Percentiles rank a stretch among this genome's conserved stretches.
These are phyloP conservation scores for Sporothrix humicola DNA, from an alignment of 2,329 filamentous ascomycete species.

Conservation along the genomic window DNA sequence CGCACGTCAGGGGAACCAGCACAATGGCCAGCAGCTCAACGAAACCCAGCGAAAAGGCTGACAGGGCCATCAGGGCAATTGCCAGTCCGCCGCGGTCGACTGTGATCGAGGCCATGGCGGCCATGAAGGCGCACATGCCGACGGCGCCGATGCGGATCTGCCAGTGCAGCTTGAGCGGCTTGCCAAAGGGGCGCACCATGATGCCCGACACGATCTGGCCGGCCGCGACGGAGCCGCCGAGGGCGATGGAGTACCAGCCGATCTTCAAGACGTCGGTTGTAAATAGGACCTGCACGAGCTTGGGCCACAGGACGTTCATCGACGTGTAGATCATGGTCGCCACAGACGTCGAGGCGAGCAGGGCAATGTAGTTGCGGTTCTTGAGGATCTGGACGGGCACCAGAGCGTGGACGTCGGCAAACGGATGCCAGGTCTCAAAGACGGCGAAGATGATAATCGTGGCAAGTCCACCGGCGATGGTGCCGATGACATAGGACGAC, in stretches of 20 bases:
- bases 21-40: slow-evolving; percentile 30
- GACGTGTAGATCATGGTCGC: slow-evolving; percentile 32
- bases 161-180: slow-evolving; percentile 23
- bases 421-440: slow-evolving; percentile 39
- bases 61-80: slow-evolving; percentile 29
- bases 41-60: slow-evolving; percentile 27
- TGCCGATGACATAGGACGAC: slow-evolving; percentile 42
- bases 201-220: slow-evolving; percentile 29
- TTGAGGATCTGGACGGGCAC: slow-evolving; percentile 47
- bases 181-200: slow-evolving; percentile 10
- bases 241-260: slow-evolving; percentile 24
- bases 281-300: slow-evolving; percentile 44
- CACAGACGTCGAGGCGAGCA: slow-evolving; percentile 44
- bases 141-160: slow-evolving; percentile 42
- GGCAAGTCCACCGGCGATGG: slow-evolving; percentile 41
- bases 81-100: slow-evolving; percentile 7
- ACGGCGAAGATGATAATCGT: slow-evolving; percentile 40
- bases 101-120: slow-evolving; percentile 8
- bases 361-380: slow-evolving; percentile 43
- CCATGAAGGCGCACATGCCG: slow-evolving; percentile 41
- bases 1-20: slow-evolving; percentile 37
- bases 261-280: slow-evolving; percentile 18
- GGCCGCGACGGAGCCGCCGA: not conserved
- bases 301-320: slow-evolving; percentile 43
- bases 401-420: slow-evolving; percentile 43